Percentiles rank a stretch among this genome's conserved stretches.
Conservation (phyloP, 2,329 filamentous ascomycete species). For the Calcarisporium arbuscula region DNA sequence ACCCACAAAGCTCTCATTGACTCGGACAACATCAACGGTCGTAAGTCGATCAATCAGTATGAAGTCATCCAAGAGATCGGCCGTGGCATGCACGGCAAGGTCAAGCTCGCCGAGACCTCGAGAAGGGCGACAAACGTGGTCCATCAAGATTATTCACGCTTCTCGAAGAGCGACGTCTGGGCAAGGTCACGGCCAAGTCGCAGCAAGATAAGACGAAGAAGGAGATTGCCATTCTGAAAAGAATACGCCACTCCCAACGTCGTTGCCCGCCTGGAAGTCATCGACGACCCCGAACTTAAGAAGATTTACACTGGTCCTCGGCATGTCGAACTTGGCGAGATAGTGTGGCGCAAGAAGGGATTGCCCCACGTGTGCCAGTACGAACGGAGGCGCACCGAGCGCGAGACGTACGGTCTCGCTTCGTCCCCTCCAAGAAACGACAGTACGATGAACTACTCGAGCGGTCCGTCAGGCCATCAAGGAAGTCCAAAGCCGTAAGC, state of each 20-base stretch:
- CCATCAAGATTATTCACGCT: conserved; percentile 97
- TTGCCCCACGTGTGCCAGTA: conserved; percentile 74
- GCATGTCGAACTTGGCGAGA: conserved; percentile 88
- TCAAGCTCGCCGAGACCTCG: conserved; percentile 85
- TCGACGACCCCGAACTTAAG: conserved; percentile 90
- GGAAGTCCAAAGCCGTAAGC: conserved; percentile 50
- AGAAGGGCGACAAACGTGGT: conserved; percentile 73
- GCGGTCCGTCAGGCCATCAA: conserved; percentile 51
- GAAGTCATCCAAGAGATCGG: conserved; percentile 95
- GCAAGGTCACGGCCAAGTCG: conserved; percentile 62
- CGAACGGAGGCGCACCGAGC: conserved; percentile 75
- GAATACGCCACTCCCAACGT: conserved; percentile 97
- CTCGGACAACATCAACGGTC: conserved; percentile 78
- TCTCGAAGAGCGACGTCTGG: conserved; percentile 88
- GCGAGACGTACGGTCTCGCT: conserved; percentile 57
- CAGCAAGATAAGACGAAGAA: conserved; percentile 79
- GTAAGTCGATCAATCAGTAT: conserved; percentile 97
- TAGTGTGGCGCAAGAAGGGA: conserved; percentile 88
- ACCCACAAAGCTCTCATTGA: conserved; percentile 91
- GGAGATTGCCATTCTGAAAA: conserved; percentile 97
- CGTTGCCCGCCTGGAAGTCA: conserved; percentile 90
- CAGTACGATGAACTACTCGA: conserved; percentile 54
- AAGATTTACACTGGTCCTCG: conserved; percentile 99
- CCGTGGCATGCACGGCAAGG: conserved; percentile 92
- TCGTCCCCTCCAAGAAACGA: conserved; percentile 54